A percentile compares a stretch with the other conserved stretches of the same genome.
Conservation (phyloP, 495 filamentous ascomycete species). For the Penicillium simplicissimum region DNA sequence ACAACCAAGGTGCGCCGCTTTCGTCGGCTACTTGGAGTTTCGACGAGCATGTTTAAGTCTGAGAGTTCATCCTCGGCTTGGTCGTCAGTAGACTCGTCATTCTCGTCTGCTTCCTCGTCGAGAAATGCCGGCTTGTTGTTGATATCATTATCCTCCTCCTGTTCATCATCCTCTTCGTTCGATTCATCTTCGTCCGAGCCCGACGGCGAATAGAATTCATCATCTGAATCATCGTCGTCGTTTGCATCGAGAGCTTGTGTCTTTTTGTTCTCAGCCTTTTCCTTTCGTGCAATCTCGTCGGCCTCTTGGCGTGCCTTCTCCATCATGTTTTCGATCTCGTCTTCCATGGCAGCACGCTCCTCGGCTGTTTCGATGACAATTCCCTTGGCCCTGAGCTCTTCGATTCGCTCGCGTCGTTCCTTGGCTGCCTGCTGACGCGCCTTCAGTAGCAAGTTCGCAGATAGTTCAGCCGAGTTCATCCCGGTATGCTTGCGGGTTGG, state of each 20-base stretch:
- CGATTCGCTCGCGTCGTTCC: slow-evolving; percentile 76
- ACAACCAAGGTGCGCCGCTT: slow-evolving; percentile 45
- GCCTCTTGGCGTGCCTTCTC: slow-evolving; percentile 81
- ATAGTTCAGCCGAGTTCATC: slow-evolving; percentile 70
- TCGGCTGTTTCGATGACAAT: slow-evolving; percentile 82
- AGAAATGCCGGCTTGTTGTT: slow-evolving; percentile 37
- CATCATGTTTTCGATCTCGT: slow-evolving; percentile 82
- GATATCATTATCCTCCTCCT: slow-evolving; percentile 41
- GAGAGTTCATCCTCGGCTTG: slow-evolving; percentile 25
- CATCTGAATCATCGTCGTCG: slow-evolving; percentile 63
- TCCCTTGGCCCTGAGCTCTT: slow-evolving; percentile 74
- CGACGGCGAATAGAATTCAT: slow-evolving; percentile 56
- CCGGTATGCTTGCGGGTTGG: slow-evolving; percentile 54
- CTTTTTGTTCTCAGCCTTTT: slow-evolving; percentile 67
- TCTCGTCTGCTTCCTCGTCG: slow-evolving; percentile 45
- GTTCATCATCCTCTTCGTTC: slow-evolving; percentile 30
- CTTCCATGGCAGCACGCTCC: slow-evolving; percentile 76
- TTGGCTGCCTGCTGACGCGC: slow-evolving; percentile 77
- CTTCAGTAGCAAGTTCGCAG: slow-evolving; percentile 62
- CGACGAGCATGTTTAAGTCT: slow-evolving; percentile 25
- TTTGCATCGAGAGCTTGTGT: slow-evolving; percentile 51
- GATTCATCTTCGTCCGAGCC: slow-evolving; percentile 54
- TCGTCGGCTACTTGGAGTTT: slow-evolving; percentile 30
- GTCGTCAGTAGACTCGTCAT: slow-evolving; percentile 38
- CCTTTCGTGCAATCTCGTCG: slow-evolving; percentile 72